Percentiles rank a stretch among this genome's conserved stretches.
phyloP scores from a whole-genome alignment of 2,329 filamentous ascomycete species.

The Sporothrix humicola region DNA sequence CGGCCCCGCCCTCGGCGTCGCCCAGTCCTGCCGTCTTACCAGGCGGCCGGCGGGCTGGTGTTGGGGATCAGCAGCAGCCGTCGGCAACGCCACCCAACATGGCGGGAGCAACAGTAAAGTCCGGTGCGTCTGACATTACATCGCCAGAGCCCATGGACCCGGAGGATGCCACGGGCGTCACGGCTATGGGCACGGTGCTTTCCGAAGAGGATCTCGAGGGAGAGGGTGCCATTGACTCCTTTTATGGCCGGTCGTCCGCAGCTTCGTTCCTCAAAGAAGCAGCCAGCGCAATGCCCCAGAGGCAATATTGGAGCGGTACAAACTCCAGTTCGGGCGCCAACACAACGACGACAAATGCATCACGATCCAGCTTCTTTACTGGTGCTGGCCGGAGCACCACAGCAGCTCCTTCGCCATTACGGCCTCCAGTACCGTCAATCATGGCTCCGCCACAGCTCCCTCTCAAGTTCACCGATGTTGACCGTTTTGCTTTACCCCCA shows the following conservation, averaged over 20 bases:
- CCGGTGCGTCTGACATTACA: conserved; percentile 4
- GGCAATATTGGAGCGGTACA: not conserved
- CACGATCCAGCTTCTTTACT: conserved; percentile 7
- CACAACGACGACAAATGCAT: not conserved
- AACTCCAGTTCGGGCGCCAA: not conserved
- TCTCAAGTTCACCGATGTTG: conserved; percentile 20
- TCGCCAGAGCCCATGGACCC: conserved; percentile 26
- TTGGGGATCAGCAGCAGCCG: not conserved
- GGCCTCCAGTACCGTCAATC: not conserved
- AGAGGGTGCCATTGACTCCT: conserved; percentile 17
- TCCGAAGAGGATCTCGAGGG: conserved; percentile 33
- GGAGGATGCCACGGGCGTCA: conserved; percentile 28
- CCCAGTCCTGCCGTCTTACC: not conserved
- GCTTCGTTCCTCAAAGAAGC: conserved; percentile 35
- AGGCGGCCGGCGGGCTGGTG: not conserved
- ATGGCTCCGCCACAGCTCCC: not conserved
- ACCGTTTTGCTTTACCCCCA: conserved; percentile 44
- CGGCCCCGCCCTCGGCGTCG: not conserved
- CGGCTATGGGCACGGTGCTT: conserved; percentile 34
- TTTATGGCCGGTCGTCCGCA: conserved; percentile 32
- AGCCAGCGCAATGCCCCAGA: conserved; percentile 21
- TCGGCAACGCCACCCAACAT: conserved; percentile 2
- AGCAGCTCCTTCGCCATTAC: not conserved
- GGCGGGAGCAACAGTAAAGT: not conserved
- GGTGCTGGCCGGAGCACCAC: not conserved